Conservation (phyloP, 257 asterid species). For the Solanum megistacrolobum region DNA sequence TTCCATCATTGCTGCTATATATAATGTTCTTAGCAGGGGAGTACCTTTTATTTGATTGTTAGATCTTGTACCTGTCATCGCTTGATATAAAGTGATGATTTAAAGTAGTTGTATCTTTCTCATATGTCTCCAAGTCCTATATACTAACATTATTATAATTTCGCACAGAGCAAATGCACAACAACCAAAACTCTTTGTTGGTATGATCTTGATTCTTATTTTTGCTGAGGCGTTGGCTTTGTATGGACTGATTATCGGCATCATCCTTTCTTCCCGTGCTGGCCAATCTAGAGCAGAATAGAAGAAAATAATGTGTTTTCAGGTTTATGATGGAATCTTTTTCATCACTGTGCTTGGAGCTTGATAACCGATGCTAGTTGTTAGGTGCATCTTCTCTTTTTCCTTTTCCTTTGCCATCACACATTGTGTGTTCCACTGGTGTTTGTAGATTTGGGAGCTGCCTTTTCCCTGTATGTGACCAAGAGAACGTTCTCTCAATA, state of each 20-base stretch:
- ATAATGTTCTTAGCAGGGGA: background rate
- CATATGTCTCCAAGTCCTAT: background rate
- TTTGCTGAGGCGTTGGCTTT: background rate
- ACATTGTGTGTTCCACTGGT: background rate
- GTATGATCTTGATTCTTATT: background rate
- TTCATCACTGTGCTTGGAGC: background rate
- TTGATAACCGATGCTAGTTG: background rate
- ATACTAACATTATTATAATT: background rate
- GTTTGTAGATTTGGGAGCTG: slow-evolving; percentile 4
- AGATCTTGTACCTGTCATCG: background rate
- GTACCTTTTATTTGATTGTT: background rate
- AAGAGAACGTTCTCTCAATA: background rate
- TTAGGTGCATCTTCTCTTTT: background rate
- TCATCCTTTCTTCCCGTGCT: slow-evolving; percentile 2
- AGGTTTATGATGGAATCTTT: background rate
- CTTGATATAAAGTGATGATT: background rate
- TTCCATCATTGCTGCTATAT: background rate
- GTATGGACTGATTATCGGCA: background rate
- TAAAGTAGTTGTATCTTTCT: background rate
- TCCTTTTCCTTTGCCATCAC: background rate
- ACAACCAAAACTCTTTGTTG: background rate
- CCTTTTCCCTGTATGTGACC: background rate
- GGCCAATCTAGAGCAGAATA: slow-evolving; percentile 2
- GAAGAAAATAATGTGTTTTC: background rate
- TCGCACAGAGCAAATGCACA: slow-evolving; percentile 1